These are phyloP conservation scores for Botrytis squamosa DNA, from an alignment of 2,329 filamentous ascomycete genomes.

Conservation along the genomic window DNA sequence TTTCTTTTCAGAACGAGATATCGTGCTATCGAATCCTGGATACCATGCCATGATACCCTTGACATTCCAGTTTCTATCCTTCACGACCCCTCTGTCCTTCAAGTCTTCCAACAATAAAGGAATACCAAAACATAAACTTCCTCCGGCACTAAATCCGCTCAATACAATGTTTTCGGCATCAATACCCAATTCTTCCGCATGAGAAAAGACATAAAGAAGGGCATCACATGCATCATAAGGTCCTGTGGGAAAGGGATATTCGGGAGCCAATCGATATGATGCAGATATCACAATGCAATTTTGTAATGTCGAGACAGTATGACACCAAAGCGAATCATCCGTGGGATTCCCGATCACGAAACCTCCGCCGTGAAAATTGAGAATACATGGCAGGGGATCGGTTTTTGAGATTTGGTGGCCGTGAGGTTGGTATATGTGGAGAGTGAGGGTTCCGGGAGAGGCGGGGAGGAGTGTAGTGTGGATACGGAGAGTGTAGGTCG, in stretches of 20 bases:
- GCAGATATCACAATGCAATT: conserved; percentile 44
- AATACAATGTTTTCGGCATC: conserved; percentile 41
- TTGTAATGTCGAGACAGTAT: conserved; percentile 42
- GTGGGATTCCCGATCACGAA: conserved; percentile 40
- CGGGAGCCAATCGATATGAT: conserved; percentile 47
- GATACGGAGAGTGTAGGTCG: background rate
- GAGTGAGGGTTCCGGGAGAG: background rate
- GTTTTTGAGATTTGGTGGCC: background rate
- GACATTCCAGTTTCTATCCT: background rate
- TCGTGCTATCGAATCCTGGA: conserved; percentile 21
- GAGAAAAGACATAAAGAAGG: conserved; percentile 41
- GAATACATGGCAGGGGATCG: conserved; percentile 34
- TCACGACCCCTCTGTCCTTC: conserved; percentile 5
- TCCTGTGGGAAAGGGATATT: conserved; percentile 47
- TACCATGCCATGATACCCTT: conserved; percentile 17
- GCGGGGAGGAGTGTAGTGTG: background rate
- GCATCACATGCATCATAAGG: conserved; percentile 48
- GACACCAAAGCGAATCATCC: conserved; percentile 40
- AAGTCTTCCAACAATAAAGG: conserved; percentile 24
- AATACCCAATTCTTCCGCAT: conserved; percentile 27
- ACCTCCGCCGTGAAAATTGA: conserved; percentile 42
- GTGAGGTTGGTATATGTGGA: conserved; percentile 16
- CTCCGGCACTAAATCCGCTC: conserved; percentile 49
- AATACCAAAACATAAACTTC: conserved; percentile 28
- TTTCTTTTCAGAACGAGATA: conserved; percentile 17